Evolutionary conservation across 495 filamentous ascomycete genomes (phyloP), one percentile per base, ranked within the genome.

Genomic region (Astrocystis sublimbata): DNA sequence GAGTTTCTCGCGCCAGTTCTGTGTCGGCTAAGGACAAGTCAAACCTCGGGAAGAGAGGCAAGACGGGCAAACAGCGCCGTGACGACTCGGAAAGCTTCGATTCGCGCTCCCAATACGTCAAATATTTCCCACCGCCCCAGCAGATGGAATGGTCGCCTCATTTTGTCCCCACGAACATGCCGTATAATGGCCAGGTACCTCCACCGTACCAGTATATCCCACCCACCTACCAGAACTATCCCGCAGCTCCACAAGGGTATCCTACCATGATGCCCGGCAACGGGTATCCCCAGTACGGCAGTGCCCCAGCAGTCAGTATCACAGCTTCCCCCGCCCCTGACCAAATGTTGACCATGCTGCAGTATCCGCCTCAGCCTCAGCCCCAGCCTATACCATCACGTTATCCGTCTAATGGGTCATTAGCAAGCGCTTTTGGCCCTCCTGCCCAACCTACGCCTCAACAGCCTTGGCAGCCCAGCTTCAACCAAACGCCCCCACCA

Each of bases 81-180:
- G 88, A 89, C 40, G 89, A 91, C 65, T 88, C 92, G 35, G 92
- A 96, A 71, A 87, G 83, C 43, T 97, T 96, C 65, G 92, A 96
- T 69, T 88, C 88, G 7, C 83, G 93, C 35, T 96, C 92, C 31
- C 87, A 91, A 62, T 96, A 89, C 71, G 88, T 87, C 61, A 78
- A 85, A 8, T 92, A 88, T 71, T 93, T 88, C 64, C 85, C 87
- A 3, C 78, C 76, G 2, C 77, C 77, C 52, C 80, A 74, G 74
- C 83, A 68, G 62, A 80, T 65, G 62, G 65, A 73, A 46, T 84
- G 78, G 80, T 74, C 73, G 23, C 68, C 72, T 47, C 83, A 78
- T 53, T 86, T 79, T 69, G 75, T 76, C 52, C 76, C 81, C 49
- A 75, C 55, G 73, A 75, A 50, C 71, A 70, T 38, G 43, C 74